Conservation (phyloP, 1,139 yeast species). For the Suhomyces chickasaworum region DNA sequence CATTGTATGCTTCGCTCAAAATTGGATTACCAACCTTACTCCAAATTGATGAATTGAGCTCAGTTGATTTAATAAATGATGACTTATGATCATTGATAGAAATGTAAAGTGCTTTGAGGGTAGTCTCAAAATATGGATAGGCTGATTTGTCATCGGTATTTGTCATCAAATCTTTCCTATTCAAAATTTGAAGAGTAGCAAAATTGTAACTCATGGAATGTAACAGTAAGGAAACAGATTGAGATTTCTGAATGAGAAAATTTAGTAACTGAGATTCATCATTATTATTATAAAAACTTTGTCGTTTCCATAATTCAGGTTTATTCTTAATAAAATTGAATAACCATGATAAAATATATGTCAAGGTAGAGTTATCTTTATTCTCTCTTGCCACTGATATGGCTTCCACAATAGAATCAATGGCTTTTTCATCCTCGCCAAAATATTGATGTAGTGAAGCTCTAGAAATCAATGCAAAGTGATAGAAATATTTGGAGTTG, state of each 20-base stretch:
- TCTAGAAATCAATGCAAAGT: slow-evolving; percentile 76
- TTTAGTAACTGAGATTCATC: slow-evolving; percentile 62
- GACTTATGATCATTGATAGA: slow-evolving; percentile 39
- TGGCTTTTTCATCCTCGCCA: slow-evolving; percentile 72
- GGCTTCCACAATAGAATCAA: slow-evolving; percentile 83
- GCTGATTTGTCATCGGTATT: slow-evolving; percentile 15
- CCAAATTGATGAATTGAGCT: slow-evolving; percentile 54
- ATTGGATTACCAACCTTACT: slow-evolving; percentile 49
- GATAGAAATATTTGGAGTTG: slow-evolving; percentile 66
- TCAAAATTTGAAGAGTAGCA: slow-evolving; percentile 55
- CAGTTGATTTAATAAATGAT: slow-evolving; percentile 49
- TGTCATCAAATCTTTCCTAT: slow-evolving; percentile 51
- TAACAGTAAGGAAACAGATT: slow-evolving; percentile 51
- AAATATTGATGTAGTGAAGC: slow-evolving; percentile 80
- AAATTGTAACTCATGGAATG: slow-evolving; percentile 63
- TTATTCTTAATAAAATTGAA: slow-evolving; percentile 67
- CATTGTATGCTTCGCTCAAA: slow-evolving; percentile 48
- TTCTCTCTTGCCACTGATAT: slow-evolving; percentile 86
- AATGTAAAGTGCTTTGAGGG: slow-evolving; percentile 55
- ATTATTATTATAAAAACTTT: slow-evolving; percentile 43
- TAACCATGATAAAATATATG: slow-evolving; percentile 79
- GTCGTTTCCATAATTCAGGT: slow-evolving; percentile 56
- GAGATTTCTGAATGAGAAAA: slow-evolving; percentile 61
- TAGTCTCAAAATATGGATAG: slow-evolving; percentile 47
- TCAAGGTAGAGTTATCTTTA: slow-evolving; percentile 71